A percentile compares a stretch with the other conserved stretches of the same genome.
Conservation (phyloP, 805 yeast species). For the Saccharomycopsis sp. region DNA sequence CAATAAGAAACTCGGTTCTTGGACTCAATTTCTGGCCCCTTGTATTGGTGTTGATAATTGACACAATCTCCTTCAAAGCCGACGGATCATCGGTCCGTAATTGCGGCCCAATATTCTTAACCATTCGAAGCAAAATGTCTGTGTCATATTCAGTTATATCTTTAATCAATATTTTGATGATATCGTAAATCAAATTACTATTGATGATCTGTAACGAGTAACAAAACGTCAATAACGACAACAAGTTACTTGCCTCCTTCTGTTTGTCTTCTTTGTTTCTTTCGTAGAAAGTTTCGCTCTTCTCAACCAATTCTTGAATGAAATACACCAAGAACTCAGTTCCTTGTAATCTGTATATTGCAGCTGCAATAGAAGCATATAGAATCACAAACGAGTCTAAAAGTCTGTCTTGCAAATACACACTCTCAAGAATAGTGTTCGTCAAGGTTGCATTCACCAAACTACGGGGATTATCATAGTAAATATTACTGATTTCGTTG, state of each 20-base stretch:
- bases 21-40: slow-evolving; percentile 38
- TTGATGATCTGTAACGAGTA: slow-evolving; percentile 75
- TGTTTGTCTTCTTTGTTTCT: slow-evolving; percentile 29
- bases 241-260: slow-evolving; percentile 55
- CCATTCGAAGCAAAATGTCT: slow-evolving; percentile 65
- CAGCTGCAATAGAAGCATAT: slow-evolving; percentile 70
- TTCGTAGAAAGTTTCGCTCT: slow-evolving; percentile 41
- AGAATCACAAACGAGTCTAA: slow-evolving; percentile 73
- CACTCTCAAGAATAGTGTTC: slow-evolving; percentile 54
- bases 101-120: slow-evolving; percentile 74
- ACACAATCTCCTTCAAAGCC: slow-evolving; percentile 73
- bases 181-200: slow-evolving; percentile 68
- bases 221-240: slow-evolving; percentile 68
- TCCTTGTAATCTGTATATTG: slow-evolving; percentile 74
- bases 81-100: slow-evolving; percentile 86
- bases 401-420: slow-evolving; percentile 51
- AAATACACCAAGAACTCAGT: slow-evolving; percentile 85
- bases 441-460: slow-evolving; percentile 69
- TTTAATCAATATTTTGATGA: slow-evolving; percentile 48
- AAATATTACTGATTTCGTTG: slow-evolving; percentile 59
- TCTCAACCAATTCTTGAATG: slow-evolving; percentile 73
- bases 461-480: slow-evolving; percentile 64
- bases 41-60: slow-evolving; percentile 43
- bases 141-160: slow-evolving; percentile 66
- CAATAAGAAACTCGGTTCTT: slow-evolving; percentile 77